phyloP scores from a whole-genome alignment of 345 rosid species.

The Turritis glabra region DNA sequence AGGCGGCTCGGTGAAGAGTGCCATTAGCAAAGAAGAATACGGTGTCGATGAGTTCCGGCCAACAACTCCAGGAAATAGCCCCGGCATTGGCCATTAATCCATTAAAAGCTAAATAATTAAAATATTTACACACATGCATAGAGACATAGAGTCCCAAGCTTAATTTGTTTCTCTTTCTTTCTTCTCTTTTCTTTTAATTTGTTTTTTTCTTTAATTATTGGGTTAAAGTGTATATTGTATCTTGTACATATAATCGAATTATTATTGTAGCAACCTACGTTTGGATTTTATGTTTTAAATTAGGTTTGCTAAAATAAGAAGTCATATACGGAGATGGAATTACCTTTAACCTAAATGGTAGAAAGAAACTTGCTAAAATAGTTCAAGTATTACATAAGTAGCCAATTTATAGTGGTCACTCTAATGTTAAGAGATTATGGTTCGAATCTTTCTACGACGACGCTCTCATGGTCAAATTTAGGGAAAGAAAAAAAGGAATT shows the following conservation, averaged over 20 bases:
- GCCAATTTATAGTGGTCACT: neutral
- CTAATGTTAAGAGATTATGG: neutral
- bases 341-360: neutral
- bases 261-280: neutral
- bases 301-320: neutral
- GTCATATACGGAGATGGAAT: neutral
- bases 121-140: neutral
- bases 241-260: constrained; percentile 6
- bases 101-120: constrained; percentile 8
- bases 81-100: constrained; percentile 35
- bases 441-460: neutral
- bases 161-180: too few relatives aligned
- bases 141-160: neutral
- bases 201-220: neutral
- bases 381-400: neutral
- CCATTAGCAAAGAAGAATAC: constrained; percentile 29
- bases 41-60: constrained; percentile 49
- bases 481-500: neutral
- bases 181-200: neutral
- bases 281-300: neutral
- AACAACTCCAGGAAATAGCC: constrained; percentile 40
- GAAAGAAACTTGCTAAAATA: neutral
- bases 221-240: constrained; percentile 4
- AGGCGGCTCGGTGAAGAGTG: constrained; percentile 14
- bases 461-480: neutral